Percentiles rank a stretch among this genome's conserved stretches.
Evolutionary conservation across 169 alveolate genomes (phyloP).

Genomic region (Toxoplasma gondii): DNA sequence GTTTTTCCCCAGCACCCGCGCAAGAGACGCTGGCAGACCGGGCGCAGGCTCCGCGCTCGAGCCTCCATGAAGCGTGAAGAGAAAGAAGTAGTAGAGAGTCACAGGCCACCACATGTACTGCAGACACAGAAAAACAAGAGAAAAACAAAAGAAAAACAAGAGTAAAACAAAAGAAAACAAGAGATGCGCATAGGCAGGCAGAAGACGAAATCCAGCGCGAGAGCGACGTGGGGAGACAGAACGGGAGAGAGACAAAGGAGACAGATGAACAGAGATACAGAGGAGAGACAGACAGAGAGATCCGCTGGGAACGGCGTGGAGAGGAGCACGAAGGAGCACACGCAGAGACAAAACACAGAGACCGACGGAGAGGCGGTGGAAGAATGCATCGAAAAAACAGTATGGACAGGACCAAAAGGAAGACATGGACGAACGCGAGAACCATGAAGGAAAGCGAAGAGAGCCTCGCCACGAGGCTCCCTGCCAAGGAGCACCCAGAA

Average conservation of each 20-base stretch:
- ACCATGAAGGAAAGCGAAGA: too few species aligned
- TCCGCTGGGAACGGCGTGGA: too few species aligned
- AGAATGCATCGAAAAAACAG: too few species aligned
- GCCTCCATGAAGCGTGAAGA: slow-evolving; percentile 11
- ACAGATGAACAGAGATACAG: background rate
- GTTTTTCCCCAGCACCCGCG: background rate
- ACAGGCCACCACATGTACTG: slow-evolving; percentile 56
- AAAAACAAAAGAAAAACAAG: background rate
- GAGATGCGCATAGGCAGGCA: background rate
- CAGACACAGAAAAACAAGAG: background rate
- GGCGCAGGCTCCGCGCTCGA: background rate
- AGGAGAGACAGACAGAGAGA: too few species aligned
- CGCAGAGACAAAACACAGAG: too few species aligned
- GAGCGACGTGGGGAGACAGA: background rate
- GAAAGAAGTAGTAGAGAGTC: slow-evolving; percentile 25
- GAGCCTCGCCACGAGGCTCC: too few species aligned
- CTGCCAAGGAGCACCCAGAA: too few species aligned
- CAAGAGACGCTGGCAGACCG: background rate
- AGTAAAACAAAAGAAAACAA: slow-evolving; percentile 4
- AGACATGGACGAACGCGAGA: too few species aligned
- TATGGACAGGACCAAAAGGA: too few species aligned
- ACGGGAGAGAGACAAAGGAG: background rate
- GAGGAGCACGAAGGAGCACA: too few species aligned
- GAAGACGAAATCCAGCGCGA: background rate
- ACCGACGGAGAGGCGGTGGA: too few species aligned